Conservation (phyloP, 2,329 filamentous ascomycete genomes). For the Nigrospora osmanthi region DNA sequence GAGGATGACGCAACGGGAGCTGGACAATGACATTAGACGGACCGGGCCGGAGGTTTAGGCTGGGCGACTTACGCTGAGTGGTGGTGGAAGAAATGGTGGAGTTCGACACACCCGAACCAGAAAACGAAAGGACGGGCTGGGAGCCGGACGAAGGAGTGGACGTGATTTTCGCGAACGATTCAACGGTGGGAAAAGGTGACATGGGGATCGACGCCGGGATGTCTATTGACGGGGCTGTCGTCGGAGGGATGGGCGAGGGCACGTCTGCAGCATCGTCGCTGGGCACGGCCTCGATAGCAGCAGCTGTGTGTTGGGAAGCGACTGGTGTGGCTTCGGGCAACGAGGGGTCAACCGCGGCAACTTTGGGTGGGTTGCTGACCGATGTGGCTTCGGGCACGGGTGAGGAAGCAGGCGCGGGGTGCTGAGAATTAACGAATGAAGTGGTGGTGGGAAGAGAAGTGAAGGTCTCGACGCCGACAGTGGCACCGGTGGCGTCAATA, state of each 20-base stretch:
- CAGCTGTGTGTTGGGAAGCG: background rate
- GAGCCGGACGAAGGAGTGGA: constrained; percentile 4
- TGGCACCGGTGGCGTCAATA: constrained; percentile 38
- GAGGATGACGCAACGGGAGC: background rate
- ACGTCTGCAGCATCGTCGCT: constrained; percentile 4
- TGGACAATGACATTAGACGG: background rate
- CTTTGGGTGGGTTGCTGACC: background rate
- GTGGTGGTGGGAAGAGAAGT: background rate
- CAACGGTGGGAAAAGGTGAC: constrained; percentile 6
- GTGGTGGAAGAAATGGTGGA: background rate
- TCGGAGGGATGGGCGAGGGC: background rate
- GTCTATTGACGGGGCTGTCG: constrained; percentile 5
- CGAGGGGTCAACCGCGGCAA: background rate
- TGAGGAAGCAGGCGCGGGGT: background rate
- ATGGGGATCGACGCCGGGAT: constrained; percentile 3
- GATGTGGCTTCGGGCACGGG: background rate
- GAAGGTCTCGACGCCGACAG: constrained; percentile 35
- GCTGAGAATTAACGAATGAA: no score
- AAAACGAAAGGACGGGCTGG: constrained; percentile 3
- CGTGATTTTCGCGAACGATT: constrained; percentile 6
- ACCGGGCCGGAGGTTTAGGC: no score
- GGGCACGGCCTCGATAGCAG: background rate
- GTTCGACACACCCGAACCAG: constrained; percentile 3
- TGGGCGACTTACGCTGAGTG: constrained; percentile 1
- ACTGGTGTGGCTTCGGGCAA: background rate